Conservation (phyloP, 495 filamentous ascomycete species). For the Aspergillus wentii region DNA sequence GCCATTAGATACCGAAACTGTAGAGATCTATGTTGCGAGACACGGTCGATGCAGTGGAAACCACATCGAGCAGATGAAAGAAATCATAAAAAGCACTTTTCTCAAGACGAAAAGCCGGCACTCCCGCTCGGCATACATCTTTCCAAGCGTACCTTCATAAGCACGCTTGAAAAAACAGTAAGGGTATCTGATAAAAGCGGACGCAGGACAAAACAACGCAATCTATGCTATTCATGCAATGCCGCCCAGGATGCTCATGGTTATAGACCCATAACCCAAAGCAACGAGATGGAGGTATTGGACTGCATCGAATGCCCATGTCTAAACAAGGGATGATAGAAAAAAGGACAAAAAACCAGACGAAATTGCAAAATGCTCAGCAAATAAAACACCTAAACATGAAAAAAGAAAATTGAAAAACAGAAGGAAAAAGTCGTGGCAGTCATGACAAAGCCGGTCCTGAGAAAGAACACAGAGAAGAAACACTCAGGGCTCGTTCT, state of each 20-base stretch:
- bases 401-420: slow-evolving; percentile 15
- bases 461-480: slow-evolving; percentile 35
- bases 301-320: slow-evolving; percentile 41
- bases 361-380: slow-evolving; percentile 23
- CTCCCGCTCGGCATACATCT: slow-evolving; percentile 39
- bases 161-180: slow-evolving; percentile 38
- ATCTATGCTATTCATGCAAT: slow-evolving; percentile 73
- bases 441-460: slow-evolving; percentile 49
- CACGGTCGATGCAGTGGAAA: slow-evolving; percentile 38
- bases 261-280: slow-evolving; percentile 29
- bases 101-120: slow-evolving; percentile 33
- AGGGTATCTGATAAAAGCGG: slow-evolving; percentile 58
- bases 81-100: slow-evolving; percentile 44
- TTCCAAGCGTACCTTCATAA: slow-evolving; percentile 36
- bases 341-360: slow-evolving; percentile 25
- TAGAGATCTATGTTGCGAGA: slow-evolving; percentile 37
- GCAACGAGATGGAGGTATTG: slow-evolving; percentile 29
- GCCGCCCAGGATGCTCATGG: slow-evolving; percentile 42
- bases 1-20: slow-evolving; percentile 50
- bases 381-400: slow-evolving; percentile 24
- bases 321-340: slow-evolving; percentile 32
- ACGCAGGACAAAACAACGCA: slow-evolving; percentile 61
- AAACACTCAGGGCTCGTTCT: slow-evolving; percentile 44
- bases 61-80: slow-evolving; percentile 40
- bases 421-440: slow-evolving; percentile 32